Percentiles rank a stretch among this genome's conserved stretches.
These are phyloP conservation scores for Macrolepiota albuminosa DNA, from an alignment of 768 basidiomycete species.

Conservation along the genomic window DNA sequence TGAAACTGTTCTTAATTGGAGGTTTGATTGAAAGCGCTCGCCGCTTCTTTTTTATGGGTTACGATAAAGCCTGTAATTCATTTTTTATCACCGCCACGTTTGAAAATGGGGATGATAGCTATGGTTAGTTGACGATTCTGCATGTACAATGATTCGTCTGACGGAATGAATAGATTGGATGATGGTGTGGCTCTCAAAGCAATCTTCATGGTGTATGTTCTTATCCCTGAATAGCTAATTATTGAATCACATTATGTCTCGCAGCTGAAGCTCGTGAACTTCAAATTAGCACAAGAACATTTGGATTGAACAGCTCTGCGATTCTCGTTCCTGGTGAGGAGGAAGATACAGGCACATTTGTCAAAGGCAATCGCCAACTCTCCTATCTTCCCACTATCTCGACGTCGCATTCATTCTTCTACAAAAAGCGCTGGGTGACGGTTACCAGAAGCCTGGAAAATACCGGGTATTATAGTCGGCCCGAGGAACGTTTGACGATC, in stretches of 20 bases:
- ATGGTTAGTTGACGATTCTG: slow-evolving; percentile 11
- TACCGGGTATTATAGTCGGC: background rate
- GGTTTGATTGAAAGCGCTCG: slow-evolving; percentile 47
- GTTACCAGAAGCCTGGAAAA: slow-evolving; percentile 12
- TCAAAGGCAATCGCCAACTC: slow-evolving; percentile 19
- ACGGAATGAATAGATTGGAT: slow-evolving; percentile 43
- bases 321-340: slow-evolving; percentile 25
- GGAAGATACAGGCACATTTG: slow-evolving; percentile 9
- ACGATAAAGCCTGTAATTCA: slow-evolving; percentile 31
- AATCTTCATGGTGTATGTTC: slow-evolving; percentile 48
- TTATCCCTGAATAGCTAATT: background rate
- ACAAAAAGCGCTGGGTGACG: slow-evolving; percentile 26
- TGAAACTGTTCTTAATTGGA: slow-evolving; percentile 47
- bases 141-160: background rate
- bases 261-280: slow-evolving; percentile 40
- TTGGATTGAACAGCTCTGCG: slow-evolving; percentile 19
- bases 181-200: slow-evolving; percentile 51
- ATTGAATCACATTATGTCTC: background rate
- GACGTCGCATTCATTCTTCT: slow-evolving; percentile 28
- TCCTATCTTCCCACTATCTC: slow-evolving; percentile 29
- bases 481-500: slow-evolving; percentile 41
- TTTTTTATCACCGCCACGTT: slow-evolving; percentile 52
- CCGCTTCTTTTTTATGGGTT: slow-evolving; percentile 30
- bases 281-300: slow-evolving; percentile 38
- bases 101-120: slow-evolving; percentile 35